phyloP scores from a whole-genome alignment of 148 eudicot genomes.

The Fagopyrum tataricum region DNA sequence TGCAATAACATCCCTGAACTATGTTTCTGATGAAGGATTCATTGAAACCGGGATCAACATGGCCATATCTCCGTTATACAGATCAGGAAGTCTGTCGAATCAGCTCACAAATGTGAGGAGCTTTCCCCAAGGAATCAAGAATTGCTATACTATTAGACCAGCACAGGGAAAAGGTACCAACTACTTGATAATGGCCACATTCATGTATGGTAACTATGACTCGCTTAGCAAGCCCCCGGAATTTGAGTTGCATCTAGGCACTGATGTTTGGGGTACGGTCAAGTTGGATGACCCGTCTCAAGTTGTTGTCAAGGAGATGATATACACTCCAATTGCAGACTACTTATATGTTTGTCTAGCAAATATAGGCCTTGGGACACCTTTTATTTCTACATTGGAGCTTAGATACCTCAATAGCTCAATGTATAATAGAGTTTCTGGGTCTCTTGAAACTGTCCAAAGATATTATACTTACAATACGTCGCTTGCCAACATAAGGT shows the following conservation, averaged over 20 bases:
- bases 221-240: slow-evolving; percentile 9
- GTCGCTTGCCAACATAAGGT: neutral
- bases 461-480: slow-evolving; percentile 16
- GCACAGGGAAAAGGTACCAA: slow-evolving; percentile 17
- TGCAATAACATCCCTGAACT: slow-evolving; percentile 9
- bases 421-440: slow-evolving; percentile 15
- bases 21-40: slow-evolving; percentile 22
- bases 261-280: slow-evolving; percentile 29
- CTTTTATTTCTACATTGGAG: slow-evolving; percentile 37
- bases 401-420: slow-evolving; percentile 20
- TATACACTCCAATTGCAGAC: slow-evolving; percentile 20
- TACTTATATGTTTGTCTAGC: slow-evolving; percentile 31
- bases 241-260: slow-evolving; percentile 31
- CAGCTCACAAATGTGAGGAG: slow-evolving; percentile 22
- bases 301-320: slow-evolving; percentile 14
- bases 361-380: slow-evolving; percentile 25
- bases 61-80: slow-evolving; percentile 15
- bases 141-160: slow-evolving; percentile 31
- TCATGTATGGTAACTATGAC: slow-evolving; percentile 42
- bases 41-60: slow-evolving; percentile 17
- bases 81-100: neutral
- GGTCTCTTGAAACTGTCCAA: slow-evolving; percentile 16
- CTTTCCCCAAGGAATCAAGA: slow-evolving; percentile 32
- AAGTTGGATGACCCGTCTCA: neutral
- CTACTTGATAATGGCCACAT: slow-evolving; percentile 30